Evolutionary conservation across 1,284 basidiomycete species (phyloP), one percentile per base, ranked within the genome.

Genomic region (Ceratobasidium sp.): DNA sequence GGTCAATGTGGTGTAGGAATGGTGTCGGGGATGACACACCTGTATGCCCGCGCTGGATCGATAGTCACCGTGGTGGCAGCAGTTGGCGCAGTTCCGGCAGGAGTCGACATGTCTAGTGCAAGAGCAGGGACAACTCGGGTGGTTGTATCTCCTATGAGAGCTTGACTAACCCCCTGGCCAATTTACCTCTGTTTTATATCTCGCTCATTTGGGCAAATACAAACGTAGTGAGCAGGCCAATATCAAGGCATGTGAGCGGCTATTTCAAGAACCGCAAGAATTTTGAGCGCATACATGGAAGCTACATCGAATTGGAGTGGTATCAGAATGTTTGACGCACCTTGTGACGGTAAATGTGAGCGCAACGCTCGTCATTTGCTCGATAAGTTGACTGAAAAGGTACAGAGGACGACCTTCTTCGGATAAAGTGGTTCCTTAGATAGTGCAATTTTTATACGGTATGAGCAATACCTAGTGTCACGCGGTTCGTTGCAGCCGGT

Each of bases 201-300:
- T 17, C 38, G 17, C 22, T 22, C n/a, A 22, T 35, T 31, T 32
- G 13, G 29, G 32, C 27, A 62, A 56, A 62, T 27, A 50, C 45
- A 62, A 56, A 38, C 4, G 45, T 17, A 17, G 45, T 38, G n/a
- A 27, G 58, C 12, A 10, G 22, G 45, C 58, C 50, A 34, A 29
- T 35, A 49, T 49, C 25, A 27, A 31, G 22, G 25, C 58, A 62
- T 62, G 58, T 50, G 58, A 49, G 58, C 31, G n/a, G 20, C 43
- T 50, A 50, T 50, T 35, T 32, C n/a, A 50, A 62, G 58, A 62
- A 62, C 45, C 58, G 27, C 40, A 45, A 45, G 56, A 58, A 58
- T 38, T 12, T 47, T 25, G 43, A 43, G 58, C 43, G 29, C 31
- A 29, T 62, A 62, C 47, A 62, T 49, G 45, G 40, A 32, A 20